Conservation (phyloP, 2,329 filamentous ascomycete genomes). For the Calonectria naviculata region DNA sequence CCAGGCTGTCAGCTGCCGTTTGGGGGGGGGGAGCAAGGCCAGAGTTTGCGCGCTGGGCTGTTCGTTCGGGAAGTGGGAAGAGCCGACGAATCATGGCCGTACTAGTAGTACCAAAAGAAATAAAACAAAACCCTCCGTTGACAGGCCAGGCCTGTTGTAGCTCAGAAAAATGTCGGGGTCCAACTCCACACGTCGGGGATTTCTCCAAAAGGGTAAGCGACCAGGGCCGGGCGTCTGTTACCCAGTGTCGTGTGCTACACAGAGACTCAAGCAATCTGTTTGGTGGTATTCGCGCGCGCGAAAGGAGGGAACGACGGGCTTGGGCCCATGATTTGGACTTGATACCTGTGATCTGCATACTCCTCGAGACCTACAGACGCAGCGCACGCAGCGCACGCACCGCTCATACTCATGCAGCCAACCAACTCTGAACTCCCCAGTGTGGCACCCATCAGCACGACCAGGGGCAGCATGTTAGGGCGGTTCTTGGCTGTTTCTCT, state of each 20-base stretch:
- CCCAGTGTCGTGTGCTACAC: background rate
- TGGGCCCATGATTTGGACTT: background rate
- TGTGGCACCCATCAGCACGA: background rate
- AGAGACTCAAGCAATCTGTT: background rate
- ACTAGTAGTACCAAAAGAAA: background rate
- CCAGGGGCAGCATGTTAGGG: background rate
- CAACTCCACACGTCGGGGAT: background rate
- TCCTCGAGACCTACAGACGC: background rate
- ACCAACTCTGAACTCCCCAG: background rate
- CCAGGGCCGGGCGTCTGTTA: background rate
- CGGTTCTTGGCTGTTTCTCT: background rate
- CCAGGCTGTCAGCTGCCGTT: background rate
- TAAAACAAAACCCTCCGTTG: background rate
- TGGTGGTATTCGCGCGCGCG: background rate
- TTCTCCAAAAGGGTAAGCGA: slow-evolving; percentile 4
- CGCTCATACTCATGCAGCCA: background rate
- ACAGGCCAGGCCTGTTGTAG: background rate
- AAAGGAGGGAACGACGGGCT: background rate
- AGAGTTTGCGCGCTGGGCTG: slow-evolving; percentile 3
- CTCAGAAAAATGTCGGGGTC: background rate
- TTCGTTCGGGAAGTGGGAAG: slow-evolving; percentile 14
- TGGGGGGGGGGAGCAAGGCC: background rate
- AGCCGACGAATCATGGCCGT: background rate
- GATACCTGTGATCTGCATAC: background rate
- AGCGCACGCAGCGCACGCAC: background rate